These are phyloP conservation scores for Aureobasidium sp. DNA, from an alignment of 2,329 filamentous ascomycete genomes.

Conservation along the genomic window DNA sequence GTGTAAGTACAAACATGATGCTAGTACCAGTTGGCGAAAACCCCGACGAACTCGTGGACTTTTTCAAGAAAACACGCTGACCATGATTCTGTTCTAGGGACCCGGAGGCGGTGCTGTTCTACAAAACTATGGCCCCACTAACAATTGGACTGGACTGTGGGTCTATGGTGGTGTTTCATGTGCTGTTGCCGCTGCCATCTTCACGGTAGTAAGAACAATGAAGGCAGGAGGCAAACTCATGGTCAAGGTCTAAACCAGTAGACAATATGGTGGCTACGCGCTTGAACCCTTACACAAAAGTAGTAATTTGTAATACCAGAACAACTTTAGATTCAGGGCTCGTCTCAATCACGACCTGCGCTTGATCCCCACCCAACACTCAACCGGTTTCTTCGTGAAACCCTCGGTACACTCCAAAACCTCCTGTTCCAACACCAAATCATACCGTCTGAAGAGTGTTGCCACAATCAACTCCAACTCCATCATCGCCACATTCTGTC, in stretches of 20 bases:
- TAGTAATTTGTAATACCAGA: neutral
- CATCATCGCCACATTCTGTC: constrained; percentile 35
- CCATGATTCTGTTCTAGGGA: constrained; percentile 2
- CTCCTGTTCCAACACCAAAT: constrained; percentile 27
- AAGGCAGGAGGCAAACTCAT: constrained; percentile 20
- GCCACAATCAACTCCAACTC: constrained; percentile 32
- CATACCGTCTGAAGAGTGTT: constrained; percentile 27
- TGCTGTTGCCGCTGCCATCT: constrained; percentile 12
- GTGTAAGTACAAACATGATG: constrained; percentile 12
- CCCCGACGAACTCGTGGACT: neutral
- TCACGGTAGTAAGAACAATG: constrained; percentile 19
- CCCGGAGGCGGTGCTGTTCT: constrained; percentile 30
- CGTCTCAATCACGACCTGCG: neutral
- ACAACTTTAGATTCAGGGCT: no score
- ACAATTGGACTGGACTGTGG: constrained; percentile 30
- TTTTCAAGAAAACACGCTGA: neutral
- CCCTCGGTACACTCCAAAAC: constrained; percentile 27
- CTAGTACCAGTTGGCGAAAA: no score
- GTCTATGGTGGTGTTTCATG: constrained; percentile 23
- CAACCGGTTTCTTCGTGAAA: constrained; percentile 26
- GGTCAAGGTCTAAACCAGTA: constrained; percentile 16
- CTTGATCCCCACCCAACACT: constrained; percentile 20
- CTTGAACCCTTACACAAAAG: neutral
- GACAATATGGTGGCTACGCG: neutral
- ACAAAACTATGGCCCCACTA: constrained; percentile 7